These are phyloP conservation scores for Purshia tridentata DNA, from an alignment of 306 rosid genomes.

Conservation along the genomic window DNA sequence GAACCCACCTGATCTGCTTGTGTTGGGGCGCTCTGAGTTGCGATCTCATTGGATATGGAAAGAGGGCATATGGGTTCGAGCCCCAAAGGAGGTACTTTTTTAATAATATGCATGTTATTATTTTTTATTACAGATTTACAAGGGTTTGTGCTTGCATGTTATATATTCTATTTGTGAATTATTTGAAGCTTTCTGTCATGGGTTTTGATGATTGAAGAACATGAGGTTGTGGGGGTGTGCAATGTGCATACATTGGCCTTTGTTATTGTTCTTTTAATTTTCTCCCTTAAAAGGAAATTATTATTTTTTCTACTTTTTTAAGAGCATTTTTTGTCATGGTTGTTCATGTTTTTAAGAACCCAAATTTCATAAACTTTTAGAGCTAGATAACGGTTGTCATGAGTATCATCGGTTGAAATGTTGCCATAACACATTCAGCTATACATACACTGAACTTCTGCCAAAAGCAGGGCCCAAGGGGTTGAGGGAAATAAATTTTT, in stretches of 20 bases:
- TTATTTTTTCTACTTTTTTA: background rate
- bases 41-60: constrained; percentile 24
- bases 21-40: background rate
- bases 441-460: no score
- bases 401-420: background rate
- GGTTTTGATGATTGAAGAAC: constrained; percentile 3
- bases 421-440: no score
- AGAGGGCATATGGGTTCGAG: constrained; percentile 1
- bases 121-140: background rate
- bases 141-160: background rate
- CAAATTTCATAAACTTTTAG: background rate
- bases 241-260: background rate
- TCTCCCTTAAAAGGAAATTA: background rate
- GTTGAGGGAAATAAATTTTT: no score
- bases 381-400: background rate
- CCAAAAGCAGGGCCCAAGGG: no score
- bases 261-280: background rate
- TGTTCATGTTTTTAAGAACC: background rate
- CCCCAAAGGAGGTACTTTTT: constrained; percentile 20
- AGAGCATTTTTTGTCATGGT: background rate
- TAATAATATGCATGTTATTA: background rate
- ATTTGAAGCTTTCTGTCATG: background rate
- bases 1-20: constrained; percentile 25
- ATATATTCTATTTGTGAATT: background rate
- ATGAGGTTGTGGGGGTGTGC: background rate